Base-by-base conservation (phyloP, 257 asterid genomes). In the Solanum pennellii region DNA sequence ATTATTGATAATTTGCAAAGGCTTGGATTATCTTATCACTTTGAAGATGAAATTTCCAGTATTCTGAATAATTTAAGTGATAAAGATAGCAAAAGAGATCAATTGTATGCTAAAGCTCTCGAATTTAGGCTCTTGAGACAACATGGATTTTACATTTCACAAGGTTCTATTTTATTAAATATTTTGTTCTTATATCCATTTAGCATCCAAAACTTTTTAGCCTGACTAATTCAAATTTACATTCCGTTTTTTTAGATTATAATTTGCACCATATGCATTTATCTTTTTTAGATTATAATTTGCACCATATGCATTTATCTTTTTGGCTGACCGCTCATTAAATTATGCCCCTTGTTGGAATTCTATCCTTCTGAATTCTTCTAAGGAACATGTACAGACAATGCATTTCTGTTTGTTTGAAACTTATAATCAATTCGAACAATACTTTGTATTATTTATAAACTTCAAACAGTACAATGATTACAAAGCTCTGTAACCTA, bases 71-170 rank as follows among this genome's bases (percentile, higher is more conserved):
- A 15, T 9, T 47, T 80, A 23, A 5, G 15, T 8, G 71, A 86
- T 8, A 85, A 62, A 45, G 56, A 25, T 27, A 12, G 49, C 65
- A 88, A 33, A 85, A 56, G 44, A 75, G 89, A 90, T 25, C 0
- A 35, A 16, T 56, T 92, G 60, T 82, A 89, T 89, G 75, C 92
- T 6, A 88, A 90, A 9, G 86, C 94, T 49, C 90, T 93, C 10
- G 27, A 37, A 29, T 91, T 93, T 68, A 90, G 94, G 80, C 85
- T 92, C 39, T 85, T 92, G 33, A 85, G 93, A 37, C 88, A 92
- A 45, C 90, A 92, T 60, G 90, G 90, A 15, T 89, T 90, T 49
- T 25, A 25, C 42, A 68, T 92, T 83, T 80, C 90, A 12, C 91
- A 90, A 92, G 94, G 94, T 47, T 59, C n/a, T 59, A 8, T 44